Evolutionary conservation across 1,139 yeast genomes (phyloP).

Genomic region (Lodderomyces parapsilosis): DNA sequence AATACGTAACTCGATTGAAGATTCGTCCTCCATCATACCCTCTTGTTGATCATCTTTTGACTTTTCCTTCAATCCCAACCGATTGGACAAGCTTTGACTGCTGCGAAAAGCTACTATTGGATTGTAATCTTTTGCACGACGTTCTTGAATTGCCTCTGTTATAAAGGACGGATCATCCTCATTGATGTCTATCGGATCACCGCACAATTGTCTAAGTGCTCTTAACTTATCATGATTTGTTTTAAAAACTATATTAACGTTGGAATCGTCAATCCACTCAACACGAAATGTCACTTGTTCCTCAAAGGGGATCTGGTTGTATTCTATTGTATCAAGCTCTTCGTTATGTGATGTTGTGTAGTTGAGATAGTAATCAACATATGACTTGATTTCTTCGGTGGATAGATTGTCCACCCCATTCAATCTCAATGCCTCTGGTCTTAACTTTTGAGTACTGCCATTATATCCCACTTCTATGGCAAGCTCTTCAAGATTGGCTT

Average conservation of each 20-base stretch:
- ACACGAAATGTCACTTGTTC: conserved; percentile 41
- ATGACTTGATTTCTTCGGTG: conserved; percentile 61
- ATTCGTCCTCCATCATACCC: conserved; percentile 43
- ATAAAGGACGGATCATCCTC: conserved; percentile 17
- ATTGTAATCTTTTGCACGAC: conserved; percentile 37
- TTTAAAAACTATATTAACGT: conserved; percentile 54
- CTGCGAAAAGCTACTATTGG: conserved; percentile 40
- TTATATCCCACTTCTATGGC: conserved; percentile 33
- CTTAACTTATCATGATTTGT: conserved; percentile 41
- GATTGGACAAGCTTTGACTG: conserved; percentile 27
- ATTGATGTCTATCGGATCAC: conserved; percentile 2
- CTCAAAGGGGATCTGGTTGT: conserved; percentile 27
- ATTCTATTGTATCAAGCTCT: conserved; percentile 15
- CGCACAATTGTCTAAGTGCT: conserved; percentile 37
- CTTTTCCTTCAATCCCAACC: conserved; percentile 25
- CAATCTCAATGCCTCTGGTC: conserved; percentile 54
- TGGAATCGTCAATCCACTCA: conserved; percentile 71
- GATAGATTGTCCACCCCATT: conserved; percentile 70
- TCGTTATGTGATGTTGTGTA: conserved; percentile 21
- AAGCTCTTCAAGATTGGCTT: conserved; percentile 31
- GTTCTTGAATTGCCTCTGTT: conserved; percentile 28
- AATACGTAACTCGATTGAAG: conserved; percentile 38
- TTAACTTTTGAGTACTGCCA: conserved; percentile 27
- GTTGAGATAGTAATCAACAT: conserved; percentile 51
- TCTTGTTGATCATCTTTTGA: neutral